Base-by-base conservation (phyloP, 2,329 filamentous ascomycete species). In the Orbilia ellipsospora region DNA sequence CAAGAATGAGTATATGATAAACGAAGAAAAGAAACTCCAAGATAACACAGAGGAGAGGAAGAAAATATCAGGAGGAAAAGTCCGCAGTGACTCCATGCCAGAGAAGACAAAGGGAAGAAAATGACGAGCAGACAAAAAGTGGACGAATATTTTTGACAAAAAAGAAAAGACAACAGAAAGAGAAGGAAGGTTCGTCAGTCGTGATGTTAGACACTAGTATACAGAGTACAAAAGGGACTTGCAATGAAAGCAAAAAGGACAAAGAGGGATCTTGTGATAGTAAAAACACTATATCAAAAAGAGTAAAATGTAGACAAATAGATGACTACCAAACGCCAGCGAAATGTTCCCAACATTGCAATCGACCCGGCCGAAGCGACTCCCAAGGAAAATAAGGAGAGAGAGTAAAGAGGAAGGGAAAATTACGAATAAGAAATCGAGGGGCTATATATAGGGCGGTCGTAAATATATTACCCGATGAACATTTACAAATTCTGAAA, bases 321-420 rank as follows among this genome's bases (percentile, higher is more conserved):
- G 20, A 59, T 45, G 40, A 67, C 20, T 66, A 48, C 61, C 62
- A 64, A 65, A 77, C 73, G 67, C 72, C 72, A 75, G 72, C 72
- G 72, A 69, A 60, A 75, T 75, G 64, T 63, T 74, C 59, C 70
- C 64, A 55, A 75, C 20, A 75, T 75, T 64, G 64, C 72, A 75
- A 75, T 75, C 72, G 72, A 75, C 72, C 72, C 72, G 59, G 72
- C 72, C 69, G 72, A 75, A 75, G 64, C 60, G 72, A 75, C 72
- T 75, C 72, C 69, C 64, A 65, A 75, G 28, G 59, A 69, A 60
- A 52, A 75, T 61, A 28, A 52, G 36, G 64, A 69, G 63, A 69
- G 63, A 74, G 72, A 56, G 52, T 23, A 56, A 20, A 28, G 45
- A 63, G 40, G 56, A 57, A 48, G 44, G 57, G 52, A 62, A 64